These are phyloP conservation scores for Cutaneotrichosporon sp. DNA, from an alignment of 1,284 basidiomycete genomes.

Conservation along the genomic window DNA sequence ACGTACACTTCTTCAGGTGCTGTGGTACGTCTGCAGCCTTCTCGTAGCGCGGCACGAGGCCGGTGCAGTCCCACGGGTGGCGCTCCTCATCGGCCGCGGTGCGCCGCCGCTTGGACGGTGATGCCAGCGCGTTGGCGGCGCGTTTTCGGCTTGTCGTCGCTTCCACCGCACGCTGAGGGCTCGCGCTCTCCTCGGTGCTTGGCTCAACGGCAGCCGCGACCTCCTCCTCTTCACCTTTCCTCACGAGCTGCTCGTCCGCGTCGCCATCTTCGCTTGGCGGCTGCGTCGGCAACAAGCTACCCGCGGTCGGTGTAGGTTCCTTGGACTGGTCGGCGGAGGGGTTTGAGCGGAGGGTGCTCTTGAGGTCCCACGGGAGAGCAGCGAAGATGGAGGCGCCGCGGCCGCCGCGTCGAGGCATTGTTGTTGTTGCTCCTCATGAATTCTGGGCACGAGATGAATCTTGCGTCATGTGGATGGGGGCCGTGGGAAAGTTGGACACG, in stretches of 20 bases:
- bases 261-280: constrained; percentile 18
- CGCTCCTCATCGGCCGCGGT: constrained; percentile 19
- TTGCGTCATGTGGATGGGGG: not conserved
- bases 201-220: not conserved
- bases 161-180: not conserved
- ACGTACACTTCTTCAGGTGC: constrained; percentile 78
- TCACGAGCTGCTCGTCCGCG: constrained; percentile 13
- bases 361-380: not conserved
- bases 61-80: constrained; percentile 63
- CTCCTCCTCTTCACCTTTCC: constrained; percentile 9
- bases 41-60: constrained; percentile 69
- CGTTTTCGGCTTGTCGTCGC: not conserved
- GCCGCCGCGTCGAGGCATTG: not conserved
- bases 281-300: constrained; percentile 28
- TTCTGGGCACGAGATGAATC: not conserved
- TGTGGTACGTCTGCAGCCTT: constrained; percentile 67
- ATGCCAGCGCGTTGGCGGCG: not conserved
- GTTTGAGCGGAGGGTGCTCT: not conserved
- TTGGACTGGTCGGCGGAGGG: not conserved
- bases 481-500: not conserved
- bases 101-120: constrained; percentile 16
- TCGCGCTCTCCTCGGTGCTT: not conserved
- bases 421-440: not conserved
- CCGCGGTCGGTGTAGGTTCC: not conserved
- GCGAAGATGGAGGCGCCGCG: not conserved